Evolutionary conservation across 2,329 filamentous ascomycete species (phyloP).

Genomic region (Rhytidhysteron rufulum): DNA sequence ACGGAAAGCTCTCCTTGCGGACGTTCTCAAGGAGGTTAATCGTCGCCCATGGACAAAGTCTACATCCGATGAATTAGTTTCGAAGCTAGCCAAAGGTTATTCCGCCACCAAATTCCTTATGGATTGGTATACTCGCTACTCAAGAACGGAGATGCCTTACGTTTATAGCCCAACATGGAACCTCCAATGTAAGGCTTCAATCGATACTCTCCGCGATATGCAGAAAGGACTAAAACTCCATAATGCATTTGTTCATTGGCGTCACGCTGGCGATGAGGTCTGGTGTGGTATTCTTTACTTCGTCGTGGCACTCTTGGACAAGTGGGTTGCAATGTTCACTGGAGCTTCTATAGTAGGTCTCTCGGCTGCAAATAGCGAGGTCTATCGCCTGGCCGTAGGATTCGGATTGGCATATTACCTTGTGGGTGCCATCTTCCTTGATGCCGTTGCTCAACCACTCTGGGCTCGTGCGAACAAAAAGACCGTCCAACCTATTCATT

Average conservation of each 20-base stretch:
- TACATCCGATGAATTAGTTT: constrained; percentile 45
- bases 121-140: constrained; percentile 50
- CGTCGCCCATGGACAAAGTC: constrained; percentile 42
- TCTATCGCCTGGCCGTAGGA: constrained; percentile 47
- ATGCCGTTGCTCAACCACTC: constrained; percentile 52
- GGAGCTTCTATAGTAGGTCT: constrained; percentile 43
- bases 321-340: constrained; percentile 50
- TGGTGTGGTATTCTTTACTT: constrained; percentile 55
- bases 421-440: constrained; percentile 55
- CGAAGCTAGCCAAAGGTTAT: constrained; percentile 50
- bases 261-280: constrained; percentile 53
- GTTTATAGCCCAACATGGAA: constrained; percentile 57
- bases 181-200: constrained; percentile 52
- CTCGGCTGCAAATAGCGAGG: constrained; percentile 27
- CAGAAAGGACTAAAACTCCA: constrained; percentile 54
- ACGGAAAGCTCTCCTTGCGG: constrained; percentile 43
- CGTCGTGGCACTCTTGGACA: constrained; percentile 52
- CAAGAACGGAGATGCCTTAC: constrained; percentile 47
- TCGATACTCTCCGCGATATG: constrained; percentile 50
- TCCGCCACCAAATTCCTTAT: constrained; percentile 52
- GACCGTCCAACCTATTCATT: constrained; percentile 38
- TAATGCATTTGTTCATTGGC: constrained; percentile 56
- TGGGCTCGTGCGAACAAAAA: constrained; percentile 43
- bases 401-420: constrained; percentile 58
- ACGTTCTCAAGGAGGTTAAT: constrained; percentile 43